phyloP scores from a whole-genome alignment of 768 basidiomycete genomes.

The Boletus vermiculosoides region DNA sequence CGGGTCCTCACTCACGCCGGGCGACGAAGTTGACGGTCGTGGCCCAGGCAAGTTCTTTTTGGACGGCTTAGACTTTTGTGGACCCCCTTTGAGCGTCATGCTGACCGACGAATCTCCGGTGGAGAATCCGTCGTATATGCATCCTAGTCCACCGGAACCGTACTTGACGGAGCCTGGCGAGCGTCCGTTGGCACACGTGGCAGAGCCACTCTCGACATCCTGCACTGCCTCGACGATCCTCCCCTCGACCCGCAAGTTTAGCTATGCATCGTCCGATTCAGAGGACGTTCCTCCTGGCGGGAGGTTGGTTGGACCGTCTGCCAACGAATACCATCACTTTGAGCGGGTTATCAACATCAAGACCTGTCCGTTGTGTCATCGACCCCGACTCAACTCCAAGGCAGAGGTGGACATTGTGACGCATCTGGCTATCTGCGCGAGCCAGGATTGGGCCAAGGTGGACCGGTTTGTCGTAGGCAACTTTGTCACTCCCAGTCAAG shows the following conservation, averaged over 20 bases:
- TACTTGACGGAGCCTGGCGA: conserved; percentile 49
- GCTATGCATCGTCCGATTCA: conserved; percentile 46
- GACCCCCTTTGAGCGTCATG: conserved; percentile 40
- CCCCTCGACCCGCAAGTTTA: conserved; percentile 30
- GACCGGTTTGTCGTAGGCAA: conserved; percentile 90
- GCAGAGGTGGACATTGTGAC: conserved; percentile 95
- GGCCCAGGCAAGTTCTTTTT: conserved; percentile 43
- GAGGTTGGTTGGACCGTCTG: conserved; percentile 6
- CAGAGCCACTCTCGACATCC: conserved; percentile 26
- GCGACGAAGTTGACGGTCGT: conserved; percentile 31
- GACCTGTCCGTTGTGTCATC: conserved; percentile 91
- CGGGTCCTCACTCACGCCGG: conserved; percentile 56
- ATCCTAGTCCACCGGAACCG: conserved; percentile 14
- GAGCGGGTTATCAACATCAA: conserved; percentile 95
- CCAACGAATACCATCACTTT: conserved; percentile 38
- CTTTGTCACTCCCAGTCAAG: conserved; percentile 91
- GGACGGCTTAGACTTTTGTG: conserved; percentile 62
- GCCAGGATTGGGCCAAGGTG: conserved; percentile 87
- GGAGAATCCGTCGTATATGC: conserved; percentile 17
- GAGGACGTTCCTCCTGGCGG: conserved; percentile 36
- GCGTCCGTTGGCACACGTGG: conserved; percentile 39
- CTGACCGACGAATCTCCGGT: conserved; percentile 30
- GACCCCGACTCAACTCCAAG: conserved; percentile 79
- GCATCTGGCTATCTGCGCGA: conserved; percentile 95
- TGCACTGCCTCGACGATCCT: conserved; percentile 7